Evolutionary conservation across 768 basidiomycete genomes (phyloP).

Genomic region (Tulasnella sp.): DNA sequence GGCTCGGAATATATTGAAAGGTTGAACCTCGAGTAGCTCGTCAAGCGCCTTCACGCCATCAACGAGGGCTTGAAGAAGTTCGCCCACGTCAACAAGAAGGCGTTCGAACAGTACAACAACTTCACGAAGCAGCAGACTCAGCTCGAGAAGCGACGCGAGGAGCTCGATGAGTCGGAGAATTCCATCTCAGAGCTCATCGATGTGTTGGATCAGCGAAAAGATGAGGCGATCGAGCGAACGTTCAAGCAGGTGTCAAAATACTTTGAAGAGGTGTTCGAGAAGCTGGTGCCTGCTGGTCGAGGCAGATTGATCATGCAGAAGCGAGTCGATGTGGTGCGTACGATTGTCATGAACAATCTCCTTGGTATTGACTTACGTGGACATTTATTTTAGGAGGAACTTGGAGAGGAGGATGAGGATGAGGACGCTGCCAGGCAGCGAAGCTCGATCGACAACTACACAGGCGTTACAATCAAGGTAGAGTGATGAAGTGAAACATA

Average conservation of each 20-base stretch:
- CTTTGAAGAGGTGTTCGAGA: constrained; percentile 95
- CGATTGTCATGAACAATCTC: constrained; percentile 3
- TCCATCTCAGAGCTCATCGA: constrained; percentile 91
- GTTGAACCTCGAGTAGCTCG: constrained; percentile 42
- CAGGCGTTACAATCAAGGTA: constrained; percentile 92
- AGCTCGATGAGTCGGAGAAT: constrained; percentile 77
- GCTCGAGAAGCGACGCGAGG: constrained; percentile 72
- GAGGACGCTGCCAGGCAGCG: constrained; percentile 65
- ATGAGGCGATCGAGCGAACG: constrained; percentile 96
- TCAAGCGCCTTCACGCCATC: constrained; percentile 83
- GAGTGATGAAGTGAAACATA: neutral
- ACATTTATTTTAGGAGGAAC: neutral
- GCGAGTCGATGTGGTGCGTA: constrained; percentile 67
- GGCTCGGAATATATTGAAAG: neutral
- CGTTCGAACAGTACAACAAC: constrained; percentile 95
- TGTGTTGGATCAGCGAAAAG: constrained; percentile 91
- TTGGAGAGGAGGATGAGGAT: constrained; percentile 49
- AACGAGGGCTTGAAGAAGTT: constrained; percentile 94
- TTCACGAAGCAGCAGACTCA: constrained; percentile 97
- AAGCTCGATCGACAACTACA: constrained; percentile 83
- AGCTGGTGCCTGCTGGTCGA: constrained; percentile 85
- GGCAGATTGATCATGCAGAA: constrained; percentile 89
- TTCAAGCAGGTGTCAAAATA: constrained; percentile 97
- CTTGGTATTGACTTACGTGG: neutral
- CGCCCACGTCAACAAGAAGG: constrained; percentile 98